A percentile compares a stretch with the other conserved stretches of the same genome.
phyloP scores from a whole-genome alignment of 2,329 filamentous ascomycete genomes.

The Colletotrichum eremochloae region DNA sequence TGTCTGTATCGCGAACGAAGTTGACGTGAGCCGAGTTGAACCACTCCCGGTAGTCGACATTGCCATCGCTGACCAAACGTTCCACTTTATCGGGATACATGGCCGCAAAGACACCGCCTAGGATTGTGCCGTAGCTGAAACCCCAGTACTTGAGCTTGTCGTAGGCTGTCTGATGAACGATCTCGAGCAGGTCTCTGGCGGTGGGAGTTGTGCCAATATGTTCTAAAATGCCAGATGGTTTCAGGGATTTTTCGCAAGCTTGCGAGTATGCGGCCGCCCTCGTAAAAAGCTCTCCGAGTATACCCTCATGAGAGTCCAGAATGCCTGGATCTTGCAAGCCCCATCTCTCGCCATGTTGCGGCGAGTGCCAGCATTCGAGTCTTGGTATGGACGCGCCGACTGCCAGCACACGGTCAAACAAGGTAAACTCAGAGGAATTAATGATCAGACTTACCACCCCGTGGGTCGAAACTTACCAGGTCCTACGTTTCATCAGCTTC shows the following conservation, averaged over 20 bases:
- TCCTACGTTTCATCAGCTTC: slow-evolving; percentile 51
- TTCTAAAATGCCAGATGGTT: slow-evolving; percentile 52
- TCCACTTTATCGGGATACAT: slow-evolving; percentile 66
- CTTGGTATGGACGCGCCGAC: slow-evolving; percentile 64
- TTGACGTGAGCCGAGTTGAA: slow-evolving; percentile 59
- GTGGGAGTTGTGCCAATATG: slow-evolving; percentile 60
- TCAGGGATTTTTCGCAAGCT: slow-evolving; percentile 57
- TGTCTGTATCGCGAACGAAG: slow-evolving; percentile 67
- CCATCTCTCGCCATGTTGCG: slow-evolving; percentile 59
- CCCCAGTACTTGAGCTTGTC: slow-evolving; percentile 65
- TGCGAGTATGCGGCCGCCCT: slow-evolving; percentile 58
- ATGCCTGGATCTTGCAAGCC: slow-evolving; percentile 58
- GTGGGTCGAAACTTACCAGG: slow-evolving; percentile 65
- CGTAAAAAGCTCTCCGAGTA: slow-evolving; percentile 60
- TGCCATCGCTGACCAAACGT: slow-evolving; percentile 65
- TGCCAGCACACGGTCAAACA: slow-evolving; percentile 16
- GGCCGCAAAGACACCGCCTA: slow-evolving; percentile 65
- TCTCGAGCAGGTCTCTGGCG: slow-evolving; percentile 63
- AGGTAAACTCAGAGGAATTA: no score
- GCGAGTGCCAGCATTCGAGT: slow-evolving; percentile 64
- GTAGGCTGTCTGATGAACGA: slow-evolving; percentile 57
- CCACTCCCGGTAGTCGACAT: slow-evolving; percentile 69
- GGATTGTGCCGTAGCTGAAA: slow-evolving; percentile 67
- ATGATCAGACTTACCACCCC: slow-evolving; percentile 54
- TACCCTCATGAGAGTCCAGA: slow-evolving; percentile 61